Percentiles rank a stretch among this genome's conserved stretches.
phyloP scores from a whole-genome alignment of 192 early-diverging fungal species.

The Mycoemilia scoparia region DNA sequence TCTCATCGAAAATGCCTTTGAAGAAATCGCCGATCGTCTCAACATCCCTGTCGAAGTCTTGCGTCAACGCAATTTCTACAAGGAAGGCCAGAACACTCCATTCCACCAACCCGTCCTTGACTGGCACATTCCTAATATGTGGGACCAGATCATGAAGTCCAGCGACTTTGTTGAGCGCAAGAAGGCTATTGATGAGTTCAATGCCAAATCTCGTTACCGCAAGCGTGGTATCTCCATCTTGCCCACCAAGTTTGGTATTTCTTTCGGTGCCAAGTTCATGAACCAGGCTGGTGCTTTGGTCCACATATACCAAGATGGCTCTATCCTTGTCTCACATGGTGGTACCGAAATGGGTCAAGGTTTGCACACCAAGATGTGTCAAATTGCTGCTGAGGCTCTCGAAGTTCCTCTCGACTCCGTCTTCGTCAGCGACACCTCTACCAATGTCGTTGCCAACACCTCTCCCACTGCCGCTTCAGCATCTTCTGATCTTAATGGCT shows the following conservation, averaged over 20 bases:
- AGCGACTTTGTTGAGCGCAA: constrained; percentile 34
- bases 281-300: constrained; percentile 77
- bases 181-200: constrained; percentile 42
- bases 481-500: constrained; percentile 66
- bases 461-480: constrained; percentile 64
- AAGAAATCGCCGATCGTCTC: constrained; percentile 57
- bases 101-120: constrained; percentile 45
- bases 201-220: constrained; percentile 45
- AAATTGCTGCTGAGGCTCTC: constrained; percentile 66
- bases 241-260: constrained; percentile 74
- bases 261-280: constrained; percentile 50
- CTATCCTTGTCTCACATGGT: constrained; percentile 62
- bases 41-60: constrained; percentile 38
- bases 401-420: constrained; percentile 46
- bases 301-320: constrained; percentile 72
- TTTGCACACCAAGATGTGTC: constrained; percentile 74
- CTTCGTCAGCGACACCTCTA: constrained; percentile 55
- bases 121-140: constrained; percentile 52
- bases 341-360: constrained; percentile 90
- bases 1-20: constrained; percentile 56
- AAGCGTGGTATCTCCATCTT: constrained; percentile 63
- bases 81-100: constrained; percentile 47
- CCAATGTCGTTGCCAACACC: constrained; percentile 59
- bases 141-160: constrained; percentile 41
- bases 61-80: constrained; percentile 54